These are phyloP conservation scores for Colletotrichum sublineola DNA, from an alignment of 2,329 filamentous ascomycete species.

Conservation along the genomic window DNA sequence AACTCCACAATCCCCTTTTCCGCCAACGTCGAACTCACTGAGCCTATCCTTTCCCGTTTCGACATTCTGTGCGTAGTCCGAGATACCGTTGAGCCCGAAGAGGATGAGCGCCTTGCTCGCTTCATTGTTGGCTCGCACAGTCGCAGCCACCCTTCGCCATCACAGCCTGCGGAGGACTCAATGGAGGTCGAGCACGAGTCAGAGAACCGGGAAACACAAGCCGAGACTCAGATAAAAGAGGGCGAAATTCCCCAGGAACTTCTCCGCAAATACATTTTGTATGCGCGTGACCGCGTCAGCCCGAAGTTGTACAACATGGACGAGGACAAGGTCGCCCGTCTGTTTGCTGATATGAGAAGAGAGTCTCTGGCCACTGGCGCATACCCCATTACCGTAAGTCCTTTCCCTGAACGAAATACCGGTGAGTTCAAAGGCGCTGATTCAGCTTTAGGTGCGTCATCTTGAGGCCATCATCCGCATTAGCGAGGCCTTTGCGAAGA, in stretches of 20 bases:
- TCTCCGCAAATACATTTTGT: slow-evolving; percentile 95
- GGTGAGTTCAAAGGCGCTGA: slow-evolving; percentile 12
- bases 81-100: slow-evolving; percentile 90
- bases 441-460: slow-evolving; percentile 82
- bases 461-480: slow-evolving; percentile 98
- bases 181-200: slow-evolving; percentile 76
- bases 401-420: background rate
- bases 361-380: slow-evolving; percentile 94
- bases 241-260: slow-evolving; percentile 91
- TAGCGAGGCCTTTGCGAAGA: slow-evolving; percentile 93
- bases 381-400: slow-evolving; percentile 94
- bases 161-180: slow-evolving; percentile 62
- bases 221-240: slow-evolving; percentile 54
- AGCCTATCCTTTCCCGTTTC: slow-evolving; percentile 97
- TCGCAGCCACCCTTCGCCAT: slow-evolving; percentile 80
- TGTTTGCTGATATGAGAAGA: slow-evolving; percentile 96
- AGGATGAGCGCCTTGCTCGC: slow-evolving; percentile 92
- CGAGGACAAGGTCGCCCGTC: slow-evolving; percentile 92
- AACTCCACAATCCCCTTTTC: slow-evolving; percentile 97
- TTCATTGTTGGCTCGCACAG: slow-evolving; percentile 97
- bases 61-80: slow-evolving; percentile 97
- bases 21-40: slow-evolving; percentile 95
- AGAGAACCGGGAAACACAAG: slow-evolving; percentile 56
- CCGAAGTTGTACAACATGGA: slow-evolving; percentile 98
- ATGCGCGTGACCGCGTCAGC: slow-evolving; percentile 87